Conservation (phyloP, 495 filamentous ascomycete genomes). For the Entonaema liquescens region DNA sequence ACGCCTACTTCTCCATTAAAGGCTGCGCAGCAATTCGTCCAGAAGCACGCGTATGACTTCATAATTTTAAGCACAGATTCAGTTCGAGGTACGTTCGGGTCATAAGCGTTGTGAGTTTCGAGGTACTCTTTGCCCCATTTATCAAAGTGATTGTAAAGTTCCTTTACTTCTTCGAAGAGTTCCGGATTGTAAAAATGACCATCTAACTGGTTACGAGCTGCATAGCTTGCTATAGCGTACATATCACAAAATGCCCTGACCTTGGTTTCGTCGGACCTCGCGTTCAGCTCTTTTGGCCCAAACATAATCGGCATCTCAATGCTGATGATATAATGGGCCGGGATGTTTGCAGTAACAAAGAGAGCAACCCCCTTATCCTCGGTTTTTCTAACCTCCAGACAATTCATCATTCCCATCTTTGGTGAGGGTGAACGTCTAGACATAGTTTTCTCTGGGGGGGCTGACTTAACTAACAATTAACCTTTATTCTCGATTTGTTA, state of each 20-base stretch:
- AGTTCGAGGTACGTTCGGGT: neutral
- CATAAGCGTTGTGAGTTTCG: neutral
- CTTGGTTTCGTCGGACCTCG: neutral
- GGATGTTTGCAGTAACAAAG: neutral
- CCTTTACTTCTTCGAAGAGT: constrained; percentile 66
- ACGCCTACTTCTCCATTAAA: neutral
- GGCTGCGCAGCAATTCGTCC: neutral
- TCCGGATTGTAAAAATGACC: constrained; percentile 62
- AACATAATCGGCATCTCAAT: neutral
- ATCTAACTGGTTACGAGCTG: constrained; percentile 44
- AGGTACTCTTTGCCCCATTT: neutral
- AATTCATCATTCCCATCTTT: neutral
- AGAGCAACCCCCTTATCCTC: neutral
- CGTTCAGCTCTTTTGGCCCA: neutral
- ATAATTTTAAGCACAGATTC: neutral
- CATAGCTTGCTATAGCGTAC: neutral
- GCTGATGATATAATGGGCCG: neutral
- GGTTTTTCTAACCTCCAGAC: neutral
- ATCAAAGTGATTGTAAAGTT: constrained; percentile 53
- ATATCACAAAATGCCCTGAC: neutral
- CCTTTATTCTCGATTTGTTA: too few relatives aligned
- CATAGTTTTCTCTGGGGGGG: too few relatives aligned
- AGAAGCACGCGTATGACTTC: neutral
- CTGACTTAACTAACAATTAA: too few relatives aligned
- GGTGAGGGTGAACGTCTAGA: neutral